Conservation (phyloP, 2,329 filamentous ascomycete genomes). For the Chaetomiaceae sp. region DNA sequence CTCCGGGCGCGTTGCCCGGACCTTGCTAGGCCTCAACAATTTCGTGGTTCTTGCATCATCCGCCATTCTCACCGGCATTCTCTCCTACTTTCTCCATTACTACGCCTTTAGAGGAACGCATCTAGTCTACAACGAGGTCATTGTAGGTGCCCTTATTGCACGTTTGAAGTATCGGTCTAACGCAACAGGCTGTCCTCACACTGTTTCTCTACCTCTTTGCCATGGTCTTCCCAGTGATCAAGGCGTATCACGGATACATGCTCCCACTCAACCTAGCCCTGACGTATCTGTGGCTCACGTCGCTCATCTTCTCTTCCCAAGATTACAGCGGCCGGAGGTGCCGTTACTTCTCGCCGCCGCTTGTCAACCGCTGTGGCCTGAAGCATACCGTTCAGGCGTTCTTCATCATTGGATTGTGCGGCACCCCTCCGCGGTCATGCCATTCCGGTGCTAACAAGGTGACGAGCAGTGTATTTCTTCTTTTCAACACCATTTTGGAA, state of each 20-base stretch:
- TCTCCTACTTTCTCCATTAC: conserved; percentile 18
- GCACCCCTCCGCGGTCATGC: not conserved
- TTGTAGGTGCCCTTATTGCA: conserved; percentile 8
- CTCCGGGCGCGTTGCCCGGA: conserved; percentile 13
- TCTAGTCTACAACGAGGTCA: conserved; percentile 19
- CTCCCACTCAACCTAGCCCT: conserved; percentile 19
- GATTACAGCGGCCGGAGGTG: conserved; percentile 19
- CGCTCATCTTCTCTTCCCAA: conserved; percentile 22
- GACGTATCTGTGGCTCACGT: conserved; percentile 23
- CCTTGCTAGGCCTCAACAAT: conserved; percentile 17
- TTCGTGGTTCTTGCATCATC: conserved; percentile 20
- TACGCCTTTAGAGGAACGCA: conserved; percentile 14
- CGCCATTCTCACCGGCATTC: conserved; percentile 19
- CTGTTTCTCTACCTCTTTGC: conserved; percentile 22
- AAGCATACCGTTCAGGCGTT: conserved; percentile 22
- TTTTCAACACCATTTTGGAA: conserved; percentile 21
- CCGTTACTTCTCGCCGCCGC: conserved; percentile 9
- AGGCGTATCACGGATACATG: conserved; percentile 22
- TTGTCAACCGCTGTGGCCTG: conserved; percentile 10
- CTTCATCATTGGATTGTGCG: conserved; percentile 23
- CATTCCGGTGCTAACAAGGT: not conserved
- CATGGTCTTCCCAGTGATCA: conserved; percentile 18
- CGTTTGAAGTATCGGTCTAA: not conserved
- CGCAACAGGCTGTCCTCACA: conserved; percentile 18
- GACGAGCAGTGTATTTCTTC: conserved; percentile 13